Base-by-base conservation (phyloP, 768 basidiomycete species). In the Royoungia palumana region DNA sequence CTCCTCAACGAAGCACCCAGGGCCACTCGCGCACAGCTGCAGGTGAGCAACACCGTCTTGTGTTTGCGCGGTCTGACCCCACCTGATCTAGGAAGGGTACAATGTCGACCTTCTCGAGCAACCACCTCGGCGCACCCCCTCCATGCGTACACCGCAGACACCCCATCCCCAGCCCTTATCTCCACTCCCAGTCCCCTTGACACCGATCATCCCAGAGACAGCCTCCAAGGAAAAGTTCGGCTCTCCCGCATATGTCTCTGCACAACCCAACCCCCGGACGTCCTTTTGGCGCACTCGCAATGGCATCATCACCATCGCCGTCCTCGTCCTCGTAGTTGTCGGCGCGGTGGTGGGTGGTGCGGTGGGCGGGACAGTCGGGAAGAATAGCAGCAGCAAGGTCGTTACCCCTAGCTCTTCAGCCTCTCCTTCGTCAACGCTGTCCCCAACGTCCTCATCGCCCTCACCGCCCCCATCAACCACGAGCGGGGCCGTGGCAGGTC, bases 261-360 rank as follows among this genome's bases (percentile, higher is more conserved):
- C 39, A 19, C 19, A 25, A 40, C 10, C 57, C 13, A 54, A 25
- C 27, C 16, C 55, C 8, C 40, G 24, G 16, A 28, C 42, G 14
- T 72, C 79, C 5, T 83, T 80, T 63, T 83, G 76, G 70, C 72
- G 75, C 43, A 77, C 67, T 20, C 73, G 58, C 25, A 75, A 70
- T 16, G 78, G 78, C 8, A 65, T 73, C 7, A 61, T 78, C 34
- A 56, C 64, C 46, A 58, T 78, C 16, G 50, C 63, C 46, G 35
- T 79, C 44, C 55, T 67, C 14, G 62, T 56, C 3, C 24, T 82
- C 35, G 56, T 80, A 24, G 51, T 80, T 43, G 45, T 83, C 36
- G 81, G 66, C 1, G 82, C 74, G 1, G 68, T 77, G 2, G 73
- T 84, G 8, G 83, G 81, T 1, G 83, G 81, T 19, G 81, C 73